Percentiles rank a stretch among this genome's conserved stretches.
Evolutionary conservation across 805 yeast species (phyloP).

Genomic region (Spathaspora sp.): DNA sequence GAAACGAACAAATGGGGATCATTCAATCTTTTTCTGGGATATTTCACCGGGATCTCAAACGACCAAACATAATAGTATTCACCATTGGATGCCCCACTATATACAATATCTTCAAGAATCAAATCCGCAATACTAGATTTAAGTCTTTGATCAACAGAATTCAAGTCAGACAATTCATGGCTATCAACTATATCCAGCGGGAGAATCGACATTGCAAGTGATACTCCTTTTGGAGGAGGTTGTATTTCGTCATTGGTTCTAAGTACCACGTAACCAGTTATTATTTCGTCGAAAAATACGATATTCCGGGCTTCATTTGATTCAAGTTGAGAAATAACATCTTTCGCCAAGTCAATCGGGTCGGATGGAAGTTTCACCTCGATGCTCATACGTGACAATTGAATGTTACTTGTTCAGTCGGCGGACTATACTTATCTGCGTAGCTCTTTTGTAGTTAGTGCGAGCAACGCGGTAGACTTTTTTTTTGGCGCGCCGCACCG

Average conservation of each 20-base stretch:
- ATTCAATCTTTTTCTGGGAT: constrained; percentile 26
- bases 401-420: background rate
- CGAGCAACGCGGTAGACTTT: too few species aligned
- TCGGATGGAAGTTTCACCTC: constrained; percentile 6
- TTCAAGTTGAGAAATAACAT: constrained; percentile 3
- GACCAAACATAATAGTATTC: constrained; percentile 21
- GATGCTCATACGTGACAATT: constrained; percentile 5
- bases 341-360: constrained; percentile 3
- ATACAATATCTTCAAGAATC: constrained; percentile 4
- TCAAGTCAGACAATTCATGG: constrained; percentile 7
- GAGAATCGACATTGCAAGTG: constrained; percentile 17
- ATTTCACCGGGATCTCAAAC: constrained; percentile 24
- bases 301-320: background rate
- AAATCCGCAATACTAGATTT: background rate
- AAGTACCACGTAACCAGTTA: constrained; percentile 24
- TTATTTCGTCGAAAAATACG: constrained; percentile 27
- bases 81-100: constrained; percentile 1
- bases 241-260: constrained; percentile 4
- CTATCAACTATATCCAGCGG: constrained; percentile 16
- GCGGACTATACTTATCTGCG: too few species aligned
- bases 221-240: constrained; percentile 6
- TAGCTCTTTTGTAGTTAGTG: too few species aligned
- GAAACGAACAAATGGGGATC: constrained; percentile 22
- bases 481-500: too few species aligned
- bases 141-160: constrained; percentile 3